Conservation (phyloP, 2,329 filamentous ascomycete species). For the Pleomassaria siparia region DNA sequence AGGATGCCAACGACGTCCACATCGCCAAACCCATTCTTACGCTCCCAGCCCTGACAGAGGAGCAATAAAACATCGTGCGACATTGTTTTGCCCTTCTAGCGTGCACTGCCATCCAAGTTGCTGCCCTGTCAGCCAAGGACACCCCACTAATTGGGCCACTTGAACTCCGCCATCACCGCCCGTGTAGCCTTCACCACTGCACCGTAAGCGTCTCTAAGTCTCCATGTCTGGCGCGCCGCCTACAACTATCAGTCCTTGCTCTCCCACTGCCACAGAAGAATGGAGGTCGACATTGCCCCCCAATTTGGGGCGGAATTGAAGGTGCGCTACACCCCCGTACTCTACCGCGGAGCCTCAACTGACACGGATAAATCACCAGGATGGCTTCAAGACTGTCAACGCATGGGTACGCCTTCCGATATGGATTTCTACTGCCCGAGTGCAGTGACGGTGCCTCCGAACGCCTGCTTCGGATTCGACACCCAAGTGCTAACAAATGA, state of each 20-base stretch:
- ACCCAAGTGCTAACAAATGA: constrained; percentile 24
- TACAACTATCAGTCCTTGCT: constrained; percentile 17
- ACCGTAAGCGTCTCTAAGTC: constrained; percentile 17
- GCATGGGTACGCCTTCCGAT: constrained; percentile 65
- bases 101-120: constrained; percentile 20
- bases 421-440: constrained; percentile 1
- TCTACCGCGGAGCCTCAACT: constrained; percentile 23
- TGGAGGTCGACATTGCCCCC: constrained; percentile 82
- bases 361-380: constrained; percentile 56
- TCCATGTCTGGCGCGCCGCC: constrained; percentile 30
- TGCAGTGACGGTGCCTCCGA: constrained; percentile 9
- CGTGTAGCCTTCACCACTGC: constrained; percentile 25
- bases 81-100: too few species aligned
- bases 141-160: constrained; percentile 32
- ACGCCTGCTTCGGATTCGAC: constrained; percentile 2
- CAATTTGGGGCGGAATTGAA: constrained; percentile 94
- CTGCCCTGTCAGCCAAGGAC: constrained; percentile 23
- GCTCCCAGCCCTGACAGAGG: not conserved
- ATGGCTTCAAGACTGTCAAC: constrained; percentile 95
- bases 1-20: not conserved
- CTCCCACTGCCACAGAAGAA: constrained; percentile 43
- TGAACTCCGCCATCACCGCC: constrained; percentile 25
- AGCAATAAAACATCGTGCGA: not conserved
- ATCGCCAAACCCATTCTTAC: not conserved
- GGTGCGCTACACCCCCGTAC: constrained; percentile 54